Percentiles rank a stretch among this genome's conserved stretches.
phyloP scores from a whole-genome alignment of 345 rosid genomes.

The Theobroma cacao region DNA sequence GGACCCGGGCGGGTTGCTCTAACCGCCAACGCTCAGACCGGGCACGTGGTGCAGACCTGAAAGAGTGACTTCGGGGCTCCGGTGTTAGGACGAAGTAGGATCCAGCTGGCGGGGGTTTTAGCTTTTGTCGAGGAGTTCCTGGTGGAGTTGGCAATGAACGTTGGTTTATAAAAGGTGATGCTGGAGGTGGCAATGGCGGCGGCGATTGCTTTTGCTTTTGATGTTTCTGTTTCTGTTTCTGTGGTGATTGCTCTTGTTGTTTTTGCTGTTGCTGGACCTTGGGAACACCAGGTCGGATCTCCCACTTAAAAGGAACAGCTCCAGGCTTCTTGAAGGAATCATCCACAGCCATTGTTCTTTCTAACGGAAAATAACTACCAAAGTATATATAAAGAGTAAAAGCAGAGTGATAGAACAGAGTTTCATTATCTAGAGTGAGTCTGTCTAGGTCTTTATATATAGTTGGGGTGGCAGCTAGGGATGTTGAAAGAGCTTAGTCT shows the following conservation, averaged over 20 bases:
- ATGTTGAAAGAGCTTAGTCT: not conserved
- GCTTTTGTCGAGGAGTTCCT: constrained; percentile 32
- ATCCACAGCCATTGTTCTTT: constrained; percentile 38
- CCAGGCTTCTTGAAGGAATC: constrained; percentile 83
- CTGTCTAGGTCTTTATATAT: not conserved
- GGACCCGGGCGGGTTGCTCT: constrained; percentile 36
- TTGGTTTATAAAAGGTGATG: constrained; percentile 13
- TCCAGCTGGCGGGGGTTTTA: constrained; percentile 63
- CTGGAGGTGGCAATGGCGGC: constrained; percentile 23
- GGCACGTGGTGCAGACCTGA: constrained; percentile 57
- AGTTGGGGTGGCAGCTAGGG: not conserved
- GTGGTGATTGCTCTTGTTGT: not conserved
- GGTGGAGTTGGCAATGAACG: constrained; percentile 26
- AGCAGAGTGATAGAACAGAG: not conserved
- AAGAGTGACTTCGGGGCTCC: constrained; percentile 47
- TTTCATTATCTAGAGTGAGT: not conserved
- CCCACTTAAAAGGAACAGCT: constrained; percentile 89
- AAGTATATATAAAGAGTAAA: not conserved
- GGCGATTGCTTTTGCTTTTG: constrained; percentile 21
- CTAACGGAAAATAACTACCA: not conserved
- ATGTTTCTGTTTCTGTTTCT: constrained; percentile 14
- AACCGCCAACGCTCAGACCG: constrained; percentile 57
- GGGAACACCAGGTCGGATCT: constrained; percentile 67
- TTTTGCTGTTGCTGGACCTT: constrained; percentile 36
- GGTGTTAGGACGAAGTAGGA: constrained; percentile 29